Base-by-base conservation (phyloP, 768 basidiomycete genomes). In the Psilocybe tampanensis region DNA sequence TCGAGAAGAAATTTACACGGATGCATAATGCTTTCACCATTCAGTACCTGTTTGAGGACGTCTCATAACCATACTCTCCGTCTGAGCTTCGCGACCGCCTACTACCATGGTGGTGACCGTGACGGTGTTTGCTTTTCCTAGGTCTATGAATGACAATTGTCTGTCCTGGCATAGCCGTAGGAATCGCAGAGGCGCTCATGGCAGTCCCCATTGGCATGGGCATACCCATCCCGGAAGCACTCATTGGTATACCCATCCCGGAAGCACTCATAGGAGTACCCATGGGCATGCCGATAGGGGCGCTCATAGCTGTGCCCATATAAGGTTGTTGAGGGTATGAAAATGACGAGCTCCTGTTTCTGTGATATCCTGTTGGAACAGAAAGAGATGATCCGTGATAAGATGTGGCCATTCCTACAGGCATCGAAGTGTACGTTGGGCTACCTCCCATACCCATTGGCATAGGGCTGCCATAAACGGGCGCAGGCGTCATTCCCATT, bases 271-370 rank as follows among this genome's bases (percentile, higher is more conserved):
- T 58, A 12, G 57, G 23, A 1, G 51, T 61, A 21, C 62, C 66
- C 22, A 58, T 43, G n/a, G 67, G 65, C 59, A 69, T 61, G 47
- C 52, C 32, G 22, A 47, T 29, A 29, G 60, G 42, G 26, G 51
- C 55, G 21, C 43, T 54, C 53, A 54, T 58, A n/a, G 56, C 34
- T 1, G 44, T 45, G 18, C 67, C 67, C 59, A 64, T 64, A 55
- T 70, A 70, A 39, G 59, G 60, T 47, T 64, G 62, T 43, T 69
- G 69, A 7, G 72, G 63, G 44, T 76, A 74, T 19, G 76, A 73
- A 56, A 72, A 71, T 6, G 77, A 76, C 21, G 66, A 62, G 49
- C 70, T 75, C 52, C 74, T 69, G 42, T 66, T 60, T 24, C 67
- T 61, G 4, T 56, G 41, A 47, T 67, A 61, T 2, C 60, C 67